Percentiles rank a stretch among this genome's conserved stretches.
phyloP scores from a whole-genome alignment of 257 asterid genomes.

The Osmanthus fragrans region DNA sequence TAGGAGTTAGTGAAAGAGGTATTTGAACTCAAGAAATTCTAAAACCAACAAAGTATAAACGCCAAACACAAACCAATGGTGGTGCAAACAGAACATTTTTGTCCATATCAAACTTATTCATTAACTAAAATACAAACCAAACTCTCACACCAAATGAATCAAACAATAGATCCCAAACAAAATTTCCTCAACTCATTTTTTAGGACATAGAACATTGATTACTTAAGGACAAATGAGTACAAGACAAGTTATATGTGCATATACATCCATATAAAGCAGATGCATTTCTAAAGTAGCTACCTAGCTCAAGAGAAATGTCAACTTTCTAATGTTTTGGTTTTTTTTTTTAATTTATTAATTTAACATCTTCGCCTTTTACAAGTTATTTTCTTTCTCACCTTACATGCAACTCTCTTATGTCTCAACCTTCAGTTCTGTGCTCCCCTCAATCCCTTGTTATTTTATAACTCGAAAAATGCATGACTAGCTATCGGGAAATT shows the following conservation, averaged over 20 bases:
- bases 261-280: neutral
- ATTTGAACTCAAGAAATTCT: constrained; percentile 1
- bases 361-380: too few species aligned
- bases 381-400: too few species aligned
- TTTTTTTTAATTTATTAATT: too few species aligned
- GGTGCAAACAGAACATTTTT: constrained; percentile 11
- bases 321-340: neutral
- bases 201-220: neutral
- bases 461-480: neutral
- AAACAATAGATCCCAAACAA: constrained; percentile 3
- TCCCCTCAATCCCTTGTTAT: too few species aligned
- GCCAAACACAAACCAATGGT: constrained; percentile 27
- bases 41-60: neutral
- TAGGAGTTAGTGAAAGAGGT: constrained; percentile 31
- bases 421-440: too few species aligned
- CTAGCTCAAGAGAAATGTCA: neutral
- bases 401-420: neutral
- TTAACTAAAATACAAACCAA: neutral
- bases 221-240: neutral
- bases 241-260: neutral
- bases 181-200: neutral
- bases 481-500: neutral
- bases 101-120: constrained; percentile 5
- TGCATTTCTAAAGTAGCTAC: neutral
- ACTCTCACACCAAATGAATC: neutral